Conservation (phyloP, 73 alveolate species). For the Symbiodinium pilosum region DNA sequence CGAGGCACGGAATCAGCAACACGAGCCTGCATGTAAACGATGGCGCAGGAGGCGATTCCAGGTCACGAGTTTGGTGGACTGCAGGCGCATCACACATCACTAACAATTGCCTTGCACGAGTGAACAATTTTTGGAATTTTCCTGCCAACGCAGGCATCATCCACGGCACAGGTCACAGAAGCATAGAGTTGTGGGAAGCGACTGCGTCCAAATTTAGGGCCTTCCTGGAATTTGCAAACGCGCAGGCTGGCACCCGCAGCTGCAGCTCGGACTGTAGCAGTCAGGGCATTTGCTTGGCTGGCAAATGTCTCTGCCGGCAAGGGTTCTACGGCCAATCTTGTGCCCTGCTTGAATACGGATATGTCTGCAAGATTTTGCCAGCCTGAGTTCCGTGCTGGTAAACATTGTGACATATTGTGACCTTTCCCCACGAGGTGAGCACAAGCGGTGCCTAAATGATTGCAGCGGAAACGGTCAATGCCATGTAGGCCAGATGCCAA, state of each 20-base stretch:
- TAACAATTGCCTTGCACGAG: not conserved
- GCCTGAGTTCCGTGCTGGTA: not conserved
- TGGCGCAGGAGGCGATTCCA: constrained; percentile 47
- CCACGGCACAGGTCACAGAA: not conserved
- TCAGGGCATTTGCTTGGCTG: constrained; percentile 93
- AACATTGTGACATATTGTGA: not conserved
- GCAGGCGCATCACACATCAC: constrained; percentile 36
- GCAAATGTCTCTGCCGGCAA: constrained; percentile 53
- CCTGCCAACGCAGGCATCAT: not conserved
- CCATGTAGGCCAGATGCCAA: constrained; percentile 40
- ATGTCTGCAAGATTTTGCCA: too few relatives aligned
- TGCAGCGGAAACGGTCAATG: constrained; percentile 89
- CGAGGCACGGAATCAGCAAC: too few relatives aligned
- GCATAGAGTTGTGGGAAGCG: not conserved
- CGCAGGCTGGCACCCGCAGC: constrained; percentile 39
- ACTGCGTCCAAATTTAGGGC: too few relatives aligned
- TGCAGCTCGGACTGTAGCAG: constrained; percentile 76
- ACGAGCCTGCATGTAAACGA: not conserved
- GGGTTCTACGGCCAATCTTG: constrained; percentile 80
- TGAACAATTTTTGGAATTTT: not conserved
- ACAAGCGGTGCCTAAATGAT: constrained; percentile 76
- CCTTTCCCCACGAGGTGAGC: constrained; percentile 76
- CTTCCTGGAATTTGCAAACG: too few relatives aligned
- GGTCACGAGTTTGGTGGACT: constrained; percentile 54
- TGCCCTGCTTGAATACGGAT: not conserved